These are phyloP conservation scores for Kodamaea fungicola DNA, from an alignment of 1,139 yeast species.

Conservation along the genomic window DNA sequence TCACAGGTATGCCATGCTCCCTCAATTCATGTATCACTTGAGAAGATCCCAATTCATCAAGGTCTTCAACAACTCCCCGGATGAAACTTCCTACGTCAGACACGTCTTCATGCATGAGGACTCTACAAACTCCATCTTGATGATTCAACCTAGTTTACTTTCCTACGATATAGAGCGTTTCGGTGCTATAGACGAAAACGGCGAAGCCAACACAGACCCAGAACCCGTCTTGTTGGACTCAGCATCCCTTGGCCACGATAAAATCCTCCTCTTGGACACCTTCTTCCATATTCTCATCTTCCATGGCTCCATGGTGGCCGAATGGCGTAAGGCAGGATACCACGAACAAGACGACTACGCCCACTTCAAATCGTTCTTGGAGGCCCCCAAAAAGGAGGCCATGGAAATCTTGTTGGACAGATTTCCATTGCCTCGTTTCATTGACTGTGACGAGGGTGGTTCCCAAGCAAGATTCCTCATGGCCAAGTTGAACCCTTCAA, in stretches of 20 bases:
- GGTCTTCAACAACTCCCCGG: conserved; percentile 76
- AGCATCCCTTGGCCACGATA: conserved; percentile 56
- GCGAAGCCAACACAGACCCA: conserved; percentile 31
- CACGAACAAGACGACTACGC: conserved; percentile 64
- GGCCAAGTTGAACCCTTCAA: conserved; percentile 73
- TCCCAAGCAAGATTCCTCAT: conserved; percentile 74
- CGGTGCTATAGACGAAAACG: conserved; percentile 43
- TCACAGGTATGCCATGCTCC: conserved; percentile 71
- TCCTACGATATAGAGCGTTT: conserved; percentile 58
- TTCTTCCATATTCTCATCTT: conserved; percentile 69
- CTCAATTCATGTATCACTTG: conserved; percentile 72
- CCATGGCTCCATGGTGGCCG: conserved; percentile 67
- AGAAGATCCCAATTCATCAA: conserved; percentile 68
- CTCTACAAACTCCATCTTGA: conserved; percentile 58
- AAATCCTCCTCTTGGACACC: conserved; percentile 65
- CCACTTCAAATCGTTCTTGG: conserved; percentile 57
- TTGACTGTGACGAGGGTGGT: conserved; percentile 74
- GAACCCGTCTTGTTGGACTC: conserved; percentile 70
- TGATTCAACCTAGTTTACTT: conserved; percentile 75
- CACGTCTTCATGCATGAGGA: conserved; percentile 69
- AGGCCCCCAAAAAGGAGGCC: conserved; percentile 66
- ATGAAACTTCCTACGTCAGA: conserved; percentile 69
- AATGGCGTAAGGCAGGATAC: conserved; percentile 67
- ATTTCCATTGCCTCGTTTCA: conserved; percentile 70
- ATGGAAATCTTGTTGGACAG: conserved; percentile 64